phyloP scores from a whole-genome alignment of 192 early-diverging fungal genomes.

The Allomyces macrogynus region DNA sequence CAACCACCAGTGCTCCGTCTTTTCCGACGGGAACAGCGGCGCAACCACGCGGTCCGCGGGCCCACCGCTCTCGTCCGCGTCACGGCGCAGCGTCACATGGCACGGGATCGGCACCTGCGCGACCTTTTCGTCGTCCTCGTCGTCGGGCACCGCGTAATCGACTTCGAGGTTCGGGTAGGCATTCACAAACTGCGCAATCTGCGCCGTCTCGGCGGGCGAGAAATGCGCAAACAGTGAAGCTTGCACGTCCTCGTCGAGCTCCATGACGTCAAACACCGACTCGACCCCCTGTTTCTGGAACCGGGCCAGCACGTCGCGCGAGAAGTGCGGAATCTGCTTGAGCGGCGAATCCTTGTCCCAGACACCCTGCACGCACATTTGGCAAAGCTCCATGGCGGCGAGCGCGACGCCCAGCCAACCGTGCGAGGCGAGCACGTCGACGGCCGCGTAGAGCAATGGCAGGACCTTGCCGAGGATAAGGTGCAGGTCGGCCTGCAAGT shows the following conservation, averaged over 20 bases:
- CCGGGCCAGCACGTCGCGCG: constrained; percentile 41
- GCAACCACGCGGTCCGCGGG: constrained; percentile 56
- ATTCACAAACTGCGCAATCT: constrained; percentile 75
- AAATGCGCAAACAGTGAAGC: constrained; percentile 35
- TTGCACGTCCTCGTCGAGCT: constrained; percentile 76
- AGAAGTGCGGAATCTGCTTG: constrained; percentile 80
- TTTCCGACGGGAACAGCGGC: constrained; percentile 73
- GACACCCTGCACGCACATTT: constrained; percentile 92
- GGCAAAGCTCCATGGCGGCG: constrained; percentile 86
- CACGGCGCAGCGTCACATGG: constrained; percentile 57
- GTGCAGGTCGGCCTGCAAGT: constrained; percentile 79
- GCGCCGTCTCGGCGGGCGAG: constrained; percentile 37
- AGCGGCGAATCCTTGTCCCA: constrained; percentile 86
- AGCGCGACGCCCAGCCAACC: constrained; percentile 80
- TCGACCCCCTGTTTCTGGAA: constrained; percentile 51
- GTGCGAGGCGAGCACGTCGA: constrained; percentile 81
- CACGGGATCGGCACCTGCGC: constrained; percentile 45
- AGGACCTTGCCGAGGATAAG: constrained; percentile 37
- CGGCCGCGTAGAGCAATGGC: constrained; percentile 75
- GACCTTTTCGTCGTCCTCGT: constrained; percentile 30
- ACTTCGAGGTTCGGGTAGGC: constrained; percentile 86
- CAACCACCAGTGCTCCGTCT: constrained; percentile 96
- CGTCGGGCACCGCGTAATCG: constrained; percentile 37
- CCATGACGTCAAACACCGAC: constrained; percentile 80
- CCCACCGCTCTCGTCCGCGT: constrained; percentile 52